Base-by-base conservation (phyloP, 306 rosid species). In the Styphnolobium japonicum region DNA sequence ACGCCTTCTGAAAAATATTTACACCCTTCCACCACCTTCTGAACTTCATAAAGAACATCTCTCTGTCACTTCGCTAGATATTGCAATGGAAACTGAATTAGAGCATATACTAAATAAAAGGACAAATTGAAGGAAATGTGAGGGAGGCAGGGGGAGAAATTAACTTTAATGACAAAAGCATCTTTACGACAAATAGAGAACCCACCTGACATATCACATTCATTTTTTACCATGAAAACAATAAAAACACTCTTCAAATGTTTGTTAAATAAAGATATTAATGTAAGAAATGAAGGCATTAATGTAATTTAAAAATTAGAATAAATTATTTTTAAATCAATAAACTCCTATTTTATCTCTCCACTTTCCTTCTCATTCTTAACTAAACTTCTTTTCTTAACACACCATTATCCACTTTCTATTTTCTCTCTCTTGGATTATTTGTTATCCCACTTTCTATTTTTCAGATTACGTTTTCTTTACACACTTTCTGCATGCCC, bases 21-120 rank as follows among this genome's bases (percentile, higher is more conserved):
- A 92, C 91, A 78, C 98, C 97, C 77, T 90, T 95, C 98, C 98
- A 95, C 98, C 98, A 95, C 81, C 98, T 91, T 86, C 98, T 88
- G 80, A 95, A 90, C 92, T 89, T 95, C 76, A 71, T 71, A 85
- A 88, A 94, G 83, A 79, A 81, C 6, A 77, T 53, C 64, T 85
- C 91, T 71, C 80, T 86, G 81, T 84, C 88, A 68, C 77, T 84
- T 67, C 84, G 84, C 98, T 92, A 68, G 72, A 86, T 78, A 71
- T 76, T 80, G 73, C 65, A 83, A 78, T 36, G 74, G 71, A 81
- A 79, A 77, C 64, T 61, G 74, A 81, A 70, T 86, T 75, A 82
- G 80, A 72, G n/a, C 53, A 49, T 39, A 40, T 58, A 39, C 55
- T 27, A 34, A 78, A 46, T 34, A 52, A 34, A 34, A 67, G 23